Conservation (phyloP, 495 filamentous ascomycete species). For the Penicillium angulare region DNA sequence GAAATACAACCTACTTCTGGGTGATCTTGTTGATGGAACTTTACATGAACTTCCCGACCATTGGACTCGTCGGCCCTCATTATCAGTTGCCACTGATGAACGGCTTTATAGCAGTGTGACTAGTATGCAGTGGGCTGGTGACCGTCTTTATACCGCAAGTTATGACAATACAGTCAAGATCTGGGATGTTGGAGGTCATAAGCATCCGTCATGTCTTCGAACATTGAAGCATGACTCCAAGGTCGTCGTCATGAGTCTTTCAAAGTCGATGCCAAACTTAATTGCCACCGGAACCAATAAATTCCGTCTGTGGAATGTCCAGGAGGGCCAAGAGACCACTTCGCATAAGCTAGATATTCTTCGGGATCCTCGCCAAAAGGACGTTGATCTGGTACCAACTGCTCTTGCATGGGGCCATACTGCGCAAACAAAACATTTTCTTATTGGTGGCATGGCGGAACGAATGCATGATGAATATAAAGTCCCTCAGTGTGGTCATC, state of each 20-base stretch:
- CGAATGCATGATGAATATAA: conserved; percentile 54
- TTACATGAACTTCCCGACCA: conserved; percentile 71
- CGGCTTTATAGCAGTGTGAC: conserved; percentile 78
- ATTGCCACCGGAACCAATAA: conserved; percentile 51
- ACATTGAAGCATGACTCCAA: conserved; percentile 63
- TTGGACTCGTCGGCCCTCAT: conserved; percentile 55
- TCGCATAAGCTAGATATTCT: conserved; percentile 5
- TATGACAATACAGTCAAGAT: conserved; percentile 79
- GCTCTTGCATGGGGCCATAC: conserved; percentile 70
- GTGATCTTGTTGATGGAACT: conserved; percentile 53
- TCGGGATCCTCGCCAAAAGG: conserved; percentile 26
- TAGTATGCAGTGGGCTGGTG: conserved; percentile 67
- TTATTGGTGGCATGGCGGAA: conserved; percentile 78
- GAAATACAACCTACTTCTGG: conserved; percentile 71
- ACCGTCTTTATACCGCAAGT: conserved; percentile 69
- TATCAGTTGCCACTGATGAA: conserved; percentile 58
- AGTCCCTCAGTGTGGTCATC: conserved; percentile 60
- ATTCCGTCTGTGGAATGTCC: conserved; percentile 25
- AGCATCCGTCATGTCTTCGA: conserved; percentile 35
- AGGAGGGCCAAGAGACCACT: background rate
- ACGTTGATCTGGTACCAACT: conserved; percentile 59
- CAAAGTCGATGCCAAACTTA: conserved; percentile 35
- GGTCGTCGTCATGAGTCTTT: conserved; percentile 70
- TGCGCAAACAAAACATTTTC: conserved; percentile 47
- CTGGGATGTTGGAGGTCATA: conserved; percentile 54